These are phyloP conservation scores for Blastobotrys serpentis DNA, from an alignment of 1,139 yeast species.

Conservation along the genomic window DNA sequence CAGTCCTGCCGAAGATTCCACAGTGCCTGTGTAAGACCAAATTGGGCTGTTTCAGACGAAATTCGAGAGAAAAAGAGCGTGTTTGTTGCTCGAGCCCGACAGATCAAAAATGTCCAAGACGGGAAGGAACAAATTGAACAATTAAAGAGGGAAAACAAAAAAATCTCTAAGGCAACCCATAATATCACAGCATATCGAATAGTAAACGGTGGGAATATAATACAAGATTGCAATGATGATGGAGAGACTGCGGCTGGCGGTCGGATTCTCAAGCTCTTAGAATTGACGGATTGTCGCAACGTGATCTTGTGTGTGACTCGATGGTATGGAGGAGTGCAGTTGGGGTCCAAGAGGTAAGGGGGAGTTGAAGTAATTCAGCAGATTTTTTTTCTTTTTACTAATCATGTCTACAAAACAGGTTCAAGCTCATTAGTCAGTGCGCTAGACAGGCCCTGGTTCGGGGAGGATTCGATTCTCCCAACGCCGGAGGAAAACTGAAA, in stretches of 20 bases:
- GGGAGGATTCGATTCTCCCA: constrained; percentile 1
- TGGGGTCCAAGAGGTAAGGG: constrained; percentile 70
- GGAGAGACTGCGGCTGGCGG: constrained; percentile 92
- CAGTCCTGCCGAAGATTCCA: background rate
- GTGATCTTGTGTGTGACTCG: constrained; percentile 81
- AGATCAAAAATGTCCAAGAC: constrained; percentile 58
- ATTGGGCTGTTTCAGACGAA: constrained; percentile 71
- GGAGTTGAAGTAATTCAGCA: too few species aligned
- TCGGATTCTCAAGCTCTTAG: constrained; percentile 66
- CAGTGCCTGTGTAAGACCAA: background rate
- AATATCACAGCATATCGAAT: constrained; percentile 83
- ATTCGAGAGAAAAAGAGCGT: constrained; percentile 79
- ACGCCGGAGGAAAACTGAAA: background rate
- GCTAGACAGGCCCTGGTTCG: background rate
- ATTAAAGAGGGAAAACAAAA: constrained; percentile 51
- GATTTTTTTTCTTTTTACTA: background rate
- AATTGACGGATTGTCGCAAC: constrained; percentile 69
- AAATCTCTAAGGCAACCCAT: constrained; percentile 64
- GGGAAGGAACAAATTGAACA: constrained; percentile 52
- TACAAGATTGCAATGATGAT: constrained; percentile 83
- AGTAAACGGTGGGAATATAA: constrained; percentile 44
- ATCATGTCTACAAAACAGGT: background rate
- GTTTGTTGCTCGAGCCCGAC: constrained; percentile 70
- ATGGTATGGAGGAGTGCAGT: constrained; percentile 87
- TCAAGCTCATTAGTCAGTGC: constrained; percentile 1